A percentile compares a stretch with the other conserved stretches of the same genome.
Evolutionary conservation across 2,329 filamentous ascomycete genomes (phyloP).

Genomic region (Cladophialophora psammophila): DNA sequence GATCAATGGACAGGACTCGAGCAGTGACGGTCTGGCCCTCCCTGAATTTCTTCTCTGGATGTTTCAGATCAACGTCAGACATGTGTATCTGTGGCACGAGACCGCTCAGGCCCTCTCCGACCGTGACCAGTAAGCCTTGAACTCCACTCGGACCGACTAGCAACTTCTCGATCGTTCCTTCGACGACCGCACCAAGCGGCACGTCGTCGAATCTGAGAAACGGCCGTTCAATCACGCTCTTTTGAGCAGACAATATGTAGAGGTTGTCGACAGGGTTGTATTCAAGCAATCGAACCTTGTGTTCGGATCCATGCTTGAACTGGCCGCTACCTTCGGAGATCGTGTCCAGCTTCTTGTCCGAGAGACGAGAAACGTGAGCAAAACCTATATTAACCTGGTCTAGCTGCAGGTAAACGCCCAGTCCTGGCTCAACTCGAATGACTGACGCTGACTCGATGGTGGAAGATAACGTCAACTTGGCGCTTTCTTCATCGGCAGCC

Average conservation of each 20-base stretch:
- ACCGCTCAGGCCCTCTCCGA: constrained; percentile 88
- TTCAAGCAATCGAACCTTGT: constrained; percentile 81
- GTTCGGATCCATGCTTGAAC: constrained; percentile 78
- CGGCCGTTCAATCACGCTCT: constrained; percentile 80
- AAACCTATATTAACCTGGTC: constrained; percentile 77
- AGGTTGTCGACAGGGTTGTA: constrained; percentile 88
- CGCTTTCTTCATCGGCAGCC: constrained; percentile 53
- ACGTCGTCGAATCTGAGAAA: constrained; percentile 94
- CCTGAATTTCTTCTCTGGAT: constrained; percentile 95
- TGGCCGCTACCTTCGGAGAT: constrained; percentile 78
- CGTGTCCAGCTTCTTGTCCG: constrained; percentile 86
- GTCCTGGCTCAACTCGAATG: constrained; percentile 76
- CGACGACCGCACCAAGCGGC: constrained; percentile 78
- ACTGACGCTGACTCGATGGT: constrained; percentile 81
- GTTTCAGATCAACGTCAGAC: constrained; percentile 83
- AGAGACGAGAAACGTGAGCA: constrained; percentile 90
- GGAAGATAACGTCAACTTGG: constrained; percentile 69
- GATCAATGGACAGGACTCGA: constrained; percentile 80
- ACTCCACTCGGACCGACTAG: constrained; percentile 80
- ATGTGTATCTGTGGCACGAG: constrained; percentile 88
- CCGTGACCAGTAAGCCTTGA: constrained; percentile 78
- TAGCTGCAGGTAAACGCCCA: constrained; percentile 82
- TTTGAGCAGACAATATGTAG: constrained; percentile 84
- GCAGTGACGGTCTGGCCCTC: constrained; percentile 85
- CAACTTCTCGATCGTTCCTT: constrained; percentile 84